Base-by-base conservation (phyloP, 2,329 filamentous ascomycete species). In the Phymatotrichopsis omnivora region DNA sequence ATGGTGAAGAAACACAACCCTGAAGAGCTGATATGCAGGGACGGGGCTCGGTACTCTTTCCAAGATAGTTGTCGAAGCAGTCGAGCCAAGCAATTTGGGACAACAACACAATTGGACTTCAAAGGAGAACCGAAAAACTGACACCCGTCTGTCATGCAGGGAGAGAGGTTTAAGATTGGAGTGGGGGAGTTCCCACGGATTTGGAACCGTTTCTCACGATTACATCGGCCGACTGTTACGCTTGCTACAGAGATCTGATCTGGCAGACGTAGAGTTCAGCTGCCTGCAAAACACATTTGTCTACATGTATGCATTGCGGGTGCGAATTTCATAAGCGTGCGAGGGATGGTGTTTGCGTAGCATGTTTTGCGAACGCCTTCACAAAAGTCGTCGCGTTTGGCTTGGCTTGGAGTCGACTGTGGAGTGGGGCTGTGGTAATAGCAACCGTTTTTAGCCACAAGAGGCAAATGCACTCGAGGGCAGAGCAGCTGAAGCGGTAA, bases 261-360 rank as follows among this genome's bases (percentile, higher is more conserved):
- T 51, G 25, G 48, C 40, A 51, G 45, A 41, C 24, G 36, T 51
- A 45, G 40, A 48, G 48, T 49, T 51, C 48, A 51, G 48, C 48
- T 49, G 33, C 45, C n/a, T n/a, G n/a, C n/a, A n/a, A n/a, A n/a
- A n/a, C n/a, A n/a, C n/a, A n/a, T n/a, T n/a, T n/a, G n/a, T n/a
- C n/a, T n/a, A n/a, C n/a, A n/a, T n/a, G n/a, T n/a, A n/a, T n/a
- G n/a, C n/a, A n/a, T n/a, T n/a, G n/a, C n/a, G n/a, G n/a, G n/a
- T n/a, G n/a, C n/a, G n/a, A n/a, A n/a, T n/a, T n/a, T n/a, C n/a
- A n/a, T n/a, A n/a, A n/a, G n/a, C n/a, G n/a, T n/a, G n/a, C n/a
- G n/a, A n/a, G n/a, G n/a, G 25, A 23, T 40, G 30, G 10, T 49
- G 35, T 49, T 36, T 27, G 37, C 25, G 42, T 19, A n/a, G n/a